Evolutionary conservation across 2,329 filamentous ascomycete species (phyloP).

Genomic region (Fusarium udum): DNA sequence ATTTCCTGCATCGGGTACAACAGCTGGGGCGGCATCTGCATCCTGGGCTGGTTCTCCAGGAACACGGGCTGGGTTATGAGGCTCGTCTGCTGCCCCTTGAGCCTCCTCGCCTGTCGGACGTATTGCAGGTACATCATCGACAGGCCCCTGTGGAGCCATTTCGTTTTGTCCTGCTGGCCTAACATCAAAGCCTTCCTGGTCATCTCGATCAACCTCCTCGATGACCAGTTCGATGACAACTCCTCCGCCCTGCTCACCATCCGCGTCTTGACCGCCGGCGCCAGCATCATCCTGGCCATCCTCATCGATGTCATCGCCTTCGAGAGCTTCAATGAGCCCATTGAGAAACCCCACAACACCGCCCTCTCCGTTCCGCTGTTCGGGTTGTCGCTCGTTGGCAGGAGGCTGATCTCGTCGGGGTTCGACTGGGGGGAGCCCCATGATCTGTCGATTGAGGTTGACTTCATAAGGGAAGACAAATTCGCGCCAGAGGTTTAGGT

Average conservation of each 20-base stretch:
- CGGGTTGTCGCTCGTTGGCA: constrained; percentile 27
- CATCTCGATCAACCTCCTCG: constrained; percentile 51
- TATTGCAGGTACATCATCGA: background rate
- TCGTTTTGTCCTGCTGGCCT: constrained; percentile 34
- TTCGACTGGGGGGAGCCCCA: constrained; percentile 50
- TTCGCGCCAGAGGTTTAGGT: constrained; percentile 58
- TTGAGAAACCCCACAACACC: constrained; percentile 51
- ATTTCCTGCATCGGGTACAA: background rate
- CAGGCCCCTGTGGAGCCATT: constrained; percentile 1
- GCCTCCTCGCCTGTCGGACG: constrained; percentile 1
- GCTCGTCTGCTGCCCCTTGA: background rate
- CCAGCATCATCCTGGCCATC: constrained; percentile 34
- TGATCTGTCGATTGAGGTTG: constrained; percentile 58
- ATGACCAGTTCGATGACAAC: constrained; percentile 50
- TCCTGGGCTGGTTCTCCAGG: background rate
- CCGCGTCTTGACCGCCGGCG: constrained; percentile 27
- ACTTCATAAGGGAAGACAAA: constrained; percentile 59
- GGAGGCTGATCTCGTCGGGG: constrained; percentile 31
- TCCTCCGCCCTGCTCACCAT: constrained; percentile 40
- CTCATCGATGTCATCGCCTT: constrained; percentile 47
- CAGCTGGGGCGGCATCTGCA: background rate
- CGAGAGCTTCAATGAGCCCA: constrained; percentile 50
- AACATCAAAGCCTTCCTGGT: constrained; percentile 51
- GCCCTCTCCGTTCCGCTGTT: constrained; percentile 41
- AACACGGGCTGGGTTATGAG: background rate